Conservation (phyloP, 139 green algal genomes). For the Pleodorina starrii region DNA sequence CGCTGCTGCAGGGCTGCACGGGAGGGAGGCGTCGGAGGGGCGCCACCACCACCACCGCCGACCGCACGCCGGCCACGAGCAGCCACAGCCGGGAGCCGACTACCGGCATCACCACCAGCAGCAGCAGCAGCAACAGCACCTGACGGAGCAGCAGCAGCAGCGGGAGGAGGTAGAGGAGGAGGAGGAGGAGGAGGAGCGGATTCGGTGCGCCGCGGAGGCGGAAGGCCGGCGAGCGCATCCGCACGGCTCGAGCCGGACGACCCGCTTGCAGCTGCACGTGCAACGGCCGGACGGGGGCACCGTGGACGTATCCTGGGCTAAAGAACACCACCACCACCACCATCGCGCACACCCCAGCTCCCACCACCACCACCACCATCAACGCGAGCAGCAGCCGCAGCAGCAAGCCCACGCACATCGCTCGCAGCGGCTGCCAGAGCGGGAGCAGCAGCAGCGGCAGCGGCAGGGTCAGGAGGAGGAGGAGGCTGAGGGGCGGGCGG, state of each 20-base stretch:
- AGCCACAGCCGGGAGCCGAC: no score
- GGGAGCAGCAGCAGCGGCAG: no score
- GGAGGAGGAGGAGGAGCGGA: neutral
- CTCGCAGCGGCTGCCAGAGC: no score
- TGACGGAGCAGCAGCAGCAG: neutral
- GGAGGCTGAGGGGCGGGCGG: no score
- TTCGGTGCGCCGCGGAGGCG: no score
- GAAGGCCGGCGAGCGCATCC: neutral
- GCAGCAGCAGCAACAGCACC: neutral
- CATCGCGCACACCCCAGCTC: neutral
- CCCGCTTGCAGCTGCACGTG: slow-evolving; percentile 3
- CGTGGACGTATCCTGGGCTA: neutral
- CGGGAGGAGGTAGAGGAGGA: neutral
- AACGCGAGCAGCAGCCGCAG: neutral
- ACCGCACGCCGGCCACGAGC: no score
- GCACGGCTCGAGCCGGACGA: neutral
- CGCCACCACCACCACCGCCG: no score
- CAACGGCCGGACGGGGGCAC: neutral
- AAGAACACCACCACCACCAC: neutral
- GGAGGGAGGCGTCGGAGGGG: no score
- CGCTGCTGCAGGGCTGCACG: no score
- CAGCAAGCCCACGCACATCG: neutral
- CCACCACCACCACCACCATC: slow-evolving; percentile 3
- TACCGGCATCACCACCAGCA: neutral
- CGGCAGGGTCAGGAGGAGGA: no score